Conservation (phyloP, 257 asterid species). For the Solanum phureja region DNA sequence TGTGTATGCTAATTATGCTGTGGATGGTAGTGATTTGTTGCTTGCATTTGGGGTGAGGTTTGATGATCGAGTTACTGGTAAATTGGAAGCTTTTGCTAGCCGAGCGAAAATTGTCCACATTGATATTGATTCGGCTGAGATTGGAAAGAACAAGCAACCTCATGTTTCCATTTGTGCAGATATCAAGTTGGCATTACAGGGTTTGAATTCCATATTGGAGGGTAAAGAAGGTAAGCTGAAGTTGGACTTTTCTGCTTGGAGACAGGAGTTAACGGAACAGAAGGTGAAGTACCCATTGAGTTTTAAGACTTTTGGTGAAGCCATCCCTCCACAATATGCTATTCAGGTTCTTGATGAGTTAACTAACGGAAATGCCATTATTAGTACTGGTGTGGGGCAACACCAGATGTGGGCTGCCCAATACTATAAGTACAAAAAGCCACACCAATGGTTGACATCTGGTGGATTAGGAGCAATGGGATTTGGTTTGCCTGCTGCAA, state of each 20-base stretch:
- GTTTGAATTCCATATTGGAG: background rate
- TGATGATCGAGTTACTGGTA: conserved; percentile 6
- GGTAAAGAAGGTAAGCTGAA: background rate
- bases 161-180: conserved; percentile 8
- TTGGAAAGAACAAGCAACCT: conserved; percentile 7
- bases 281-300: background rate
- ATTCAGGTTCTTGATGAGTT: conserved; percentile 7
- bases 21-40: conserved; percentile 6
- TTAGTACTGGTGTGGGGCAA: conserved; percentile 8
- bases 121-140: conserved; percentile 6
- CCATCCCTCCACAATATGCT: conserved; percentile 8
- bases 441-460: conserved; percentile 9
- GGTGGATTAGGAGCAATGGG: conserved; percentile 12
- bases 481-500: conserved; percentile 7
- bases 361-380: conserved; percentile 2
- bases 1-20: conserved; percentile 5
- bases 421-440: conserved; percentile 1
- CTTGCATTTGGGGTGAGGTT: conserved; percentile 11
- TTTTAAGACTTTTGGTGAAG: background rate
- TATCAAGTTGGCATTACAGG: conserved; percentile 5
- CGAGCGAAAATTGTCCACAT: conserved; percentile 6
- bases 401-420: conserved; percentile 15
- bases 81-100: conserved; percentile 8
- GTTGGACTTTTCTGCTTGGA: conserved; percentile 3
- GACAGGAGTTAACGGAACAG: background rate